Conservation (phyloP, 1,284 basidiomycete genomes). For the Takashimella tepidaria region DNA sequence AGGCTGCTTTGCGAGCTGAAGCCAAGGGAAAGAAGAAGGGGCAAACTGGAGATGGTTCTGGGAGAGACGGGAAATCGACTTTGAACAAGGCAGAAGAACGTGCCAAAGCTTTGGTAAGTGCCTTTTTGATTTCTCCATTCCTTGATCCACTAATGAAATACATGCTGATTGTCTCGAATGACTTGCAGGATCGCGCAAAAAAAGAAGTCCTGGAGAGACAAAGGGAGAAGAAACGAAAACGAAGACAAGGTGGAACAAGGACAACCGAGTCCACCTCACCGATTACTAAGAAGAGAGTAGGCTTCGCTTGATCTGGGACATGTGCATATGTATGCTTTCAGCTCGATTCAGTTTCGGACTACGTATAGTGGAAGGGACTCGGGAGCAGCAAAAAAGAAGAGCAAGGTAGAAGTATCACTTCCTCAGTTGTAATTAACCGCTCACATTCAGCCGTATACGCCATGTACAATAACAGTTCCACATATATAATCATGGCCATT, state of each 20-base stretch:
- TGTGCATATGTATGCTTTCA: no score
- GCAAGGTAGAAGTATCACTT: no score
- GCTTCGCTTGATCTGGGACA: constrained; percentile 19
- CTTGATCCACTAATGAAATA: no score
- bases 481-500: no score
- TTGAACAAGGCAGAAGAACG: constrained; percentile 19
- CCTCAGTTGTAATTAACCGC: no score
- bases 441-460: no score
- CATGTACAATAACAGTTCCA: no score
- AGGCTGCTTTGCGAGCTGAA: constrained; percentile 1
- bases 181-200: constrained; percentile 7
- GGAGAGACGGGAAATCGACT: neutral
- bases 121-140: no score
- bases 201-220: constrained; percentile 14
- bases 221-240: constrained; percentile 21
- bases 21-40: constrained; percentile 11
- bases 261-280: no score
- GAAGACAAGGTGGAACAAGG: constrained; percentile 9
- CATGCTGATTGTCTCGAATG: constrained; percentile 1
- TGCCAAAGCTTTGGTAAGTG: constrained; percentile 27
- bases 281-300: constrained; percentile 19
- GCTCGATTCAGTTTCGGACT: no score
- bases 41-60: neutral
- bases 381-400: no score
- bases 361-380: no score